Percentiles rank a stretch among this genome's conserved stretches.
These are phyloP conservation scores for Juglanconis oblonga DNA, from an alignment of 2,329 filamentous ascomycete genomes.

Conservation along the genomic window DNA sequence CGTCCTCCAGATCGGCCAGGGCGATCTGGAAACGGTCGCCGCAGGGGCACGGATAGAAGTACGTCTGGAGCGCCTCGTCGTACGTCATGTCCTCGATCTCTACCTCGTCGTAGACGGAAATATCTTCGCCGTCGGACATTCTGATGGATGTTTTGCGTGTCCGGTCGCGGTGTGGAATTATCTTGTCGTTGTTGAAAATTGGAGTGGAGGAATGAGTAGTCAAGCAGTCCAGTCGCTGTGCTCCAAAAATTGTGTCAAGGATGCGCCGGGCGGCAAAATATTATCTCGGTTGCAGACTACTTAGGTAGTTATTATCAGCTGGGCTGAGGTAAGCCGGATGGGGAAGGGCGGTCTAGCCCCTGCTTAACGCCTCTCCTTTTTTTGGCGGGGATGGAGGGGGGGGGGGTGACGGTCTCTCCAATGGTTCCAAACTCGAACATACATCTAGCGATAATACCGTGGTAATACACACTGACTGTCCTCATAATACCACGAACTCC, in stretches of 20 bases:
- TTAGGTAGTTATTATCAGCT: neutral
- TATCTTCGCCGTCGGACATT: constrained; percentile 60
- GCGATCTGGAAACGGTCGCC: constrained; percentile 94
- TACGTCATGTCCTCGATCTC: constrained; percentile 99
- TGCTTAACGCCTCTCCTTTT: no score
- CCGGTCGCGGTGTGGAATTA: neutral
- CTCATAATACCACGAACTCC: no score
- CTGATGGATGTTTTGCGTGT: constrained; percentile 18
- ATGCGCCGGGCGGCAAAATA: neutral
- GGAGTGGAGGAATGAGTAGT: neutral
- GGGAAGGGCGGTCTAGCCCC: neutral
- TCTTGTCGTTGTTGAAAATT: no score
- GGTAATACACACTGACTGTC: no score
- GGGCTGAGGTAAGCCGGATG: neutral
- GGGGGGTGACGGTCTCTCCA: no score
- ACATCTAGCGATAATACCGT: no score
- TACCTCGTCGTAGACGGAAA: constrained; percentile 92
- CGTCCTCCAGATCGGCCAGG: constrained; percentile 79
- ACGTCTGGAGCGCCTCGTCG: constrained; percentile 77
- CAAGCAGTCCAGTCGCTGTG: no score
- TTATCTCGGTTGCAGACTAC: neutral
- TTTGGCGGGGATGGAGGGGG: no score
- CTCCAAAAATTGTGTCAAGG: neutral
- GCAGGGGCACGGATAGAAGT: constrained; percentile 95
- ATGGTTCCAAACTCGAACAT: no score